Evolutionary conservation across 208 protist species (phyloP).

Genomic region (Wallacemonas sp.): DNA sequence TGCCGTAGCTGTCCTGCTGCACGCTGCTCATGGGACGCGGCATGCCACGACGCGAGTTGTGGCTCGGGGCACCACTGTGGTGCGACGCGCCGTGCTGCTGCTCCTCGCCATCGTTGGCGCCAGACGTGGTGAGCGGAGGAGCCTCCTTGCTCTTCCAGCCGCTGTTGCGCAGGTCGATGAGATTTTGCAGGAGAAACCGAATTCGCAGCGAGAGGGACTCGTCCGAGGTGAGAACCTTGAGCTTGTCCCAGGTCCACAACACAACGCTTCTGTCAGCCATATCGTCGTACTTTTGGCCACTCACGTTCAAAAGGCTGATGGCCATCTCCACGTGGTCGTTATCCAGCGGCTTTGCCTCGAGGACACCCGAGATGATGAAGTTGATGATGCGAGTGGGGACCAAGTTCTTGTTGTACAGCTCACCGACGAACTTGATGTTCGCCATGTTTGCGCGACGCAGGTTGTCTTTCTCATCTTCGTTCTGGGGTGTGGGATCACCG

Average conservation of each 20-base stretch:
- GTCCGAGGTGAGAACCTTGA: constrained; percentile 48
- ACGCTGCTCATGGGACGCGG: constrained; percentile 27
- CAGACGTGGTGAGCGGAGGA: constrained; percentile 24
- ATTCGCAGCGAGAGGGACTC: constrained; percentile 68
- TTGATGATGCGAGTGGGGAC: constrained; percentile 71
- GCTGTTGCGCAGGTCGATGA: constrained; percentile 66
- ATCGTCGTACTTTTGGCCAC: constrained; percentile 81
- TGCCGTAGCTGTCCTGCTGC: constrained; percentile 28
- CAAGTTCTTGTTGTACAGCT: constrained; percentile 79
- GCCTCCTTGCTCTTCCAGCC: constrained; percentile 69
- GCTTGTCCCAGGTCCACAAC: constrained; percentile 54
- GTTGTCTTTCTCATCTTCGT: constrained; percentile 62
- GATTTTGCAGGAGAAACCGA: constrained; percentile 85
- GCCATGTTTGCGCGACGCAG: constrained; percentile 84
- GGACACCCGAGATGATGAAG: constrained; percentile 26
- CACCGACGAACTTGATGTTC: constrained; percentile 91
- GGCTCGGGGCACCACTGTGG: constrained; percentile 12
- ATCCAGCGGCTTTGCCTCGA: constrained; percentile 18
- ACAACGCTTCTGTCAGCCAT: constrained; percentile 20
- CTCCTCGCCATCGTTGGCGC: constrained; percentile 28
- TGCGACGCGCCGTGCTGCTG: constrained; percentile 12
- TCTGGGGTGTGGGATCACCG: constrained; percentile 30
- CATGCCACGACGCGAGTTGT: constrained; percentile 30
- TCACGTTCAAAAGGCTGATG: constrained; percentile 78
- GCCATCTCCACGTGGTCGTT: constrained; percentile 84